Evolutionary conservation across 2,329 filamentous ascomycete species (phyloP), one percentile per base, ranked within the genome.

Genomic region (Xylariaceae sp.): DNA sequence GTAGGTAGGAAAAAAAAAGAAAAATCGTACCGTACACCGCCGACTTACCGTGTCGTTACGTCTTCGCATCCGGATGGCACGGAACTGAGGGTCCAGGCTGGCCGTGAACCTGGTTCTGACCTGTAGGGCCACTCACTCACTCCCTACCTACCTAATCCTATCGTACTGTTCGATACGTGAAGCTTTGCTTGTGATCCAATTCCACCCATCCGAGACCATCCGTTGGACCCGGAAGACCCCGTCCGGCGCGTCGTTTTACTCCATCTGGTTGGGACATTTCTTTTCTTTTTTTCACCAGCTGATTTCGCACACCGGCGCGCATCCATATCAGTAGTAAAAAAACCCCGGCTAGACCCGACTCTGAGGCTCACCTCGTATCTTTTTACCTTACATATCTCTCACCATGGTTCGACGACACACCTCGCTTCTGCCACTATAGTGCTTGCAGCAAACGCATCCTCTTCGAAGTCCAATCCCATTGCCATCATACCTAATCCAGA

Each of bases 51-150:
- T 55, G 56, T 55, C 52, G 37, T 42, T 13, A 30, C 30, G 17
- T 23, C 45, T 23, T 44, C 51, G 54, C 55, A 54, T 37, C 56
- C 58, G 61, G 61, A 56, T 61, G 56, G 17, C 54, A 44, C 58
- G 55, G 61, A 54, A 62, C 39, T 4, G 3, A 34, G 23, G 15
- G 37, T 34, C 49, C 23, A 51, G 11, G 18, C 18, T 30, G 48
- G 48, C 6, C 11, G 13, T 13, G 2, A 23, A 51, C 49, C 49
- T 51, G 49, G 49, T 30, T 11, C 4, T 30, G 23, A 35, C 13
- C 23, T 9, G 13, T 15, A 35, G 49, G 11, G 13, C 37, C 37
- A 13, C 8, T 42, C 9, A 42, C 8, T 13, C 37, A 13, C 9
- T 42, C 17, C 2, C 9, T 42, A n/a, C n/a, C n/a, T n/a, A n/a